Evolutionary conservation across 1,284 basidiomycete genomes (phyloP).

Genomic region (Microbotryum lychnidis-dioicae): DNA sequence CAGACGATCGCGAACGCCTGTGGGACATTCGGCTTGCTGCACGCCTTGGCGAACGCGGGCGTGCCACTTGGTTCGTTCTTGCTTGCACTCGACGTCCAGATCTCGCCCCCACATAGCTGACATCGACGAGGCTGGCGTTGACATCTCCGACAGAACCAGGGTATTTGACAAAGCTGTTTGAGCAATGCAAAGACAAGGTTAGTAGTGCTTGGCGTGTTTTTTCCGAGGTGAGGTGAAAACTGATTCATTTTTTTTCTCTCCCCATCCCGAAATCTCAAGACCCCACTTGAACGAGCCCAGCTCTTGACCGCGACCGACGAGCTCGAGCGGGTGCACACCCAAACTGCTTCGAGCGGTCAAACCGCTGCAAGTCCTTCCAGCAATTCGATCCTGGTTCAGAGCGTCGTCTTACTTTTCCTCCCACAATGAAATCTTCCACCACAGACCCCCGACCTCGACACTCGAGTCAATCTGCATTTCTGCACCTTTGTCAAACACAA

Average conservation of each 20-base stretch:
- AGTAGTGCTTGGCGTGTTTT: not conserved
- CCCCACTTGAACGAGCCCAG: constrained; percentile 62
- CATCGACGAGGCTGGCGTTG: not conserved
- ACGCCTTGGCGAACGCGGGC: constrained; percentile 64
- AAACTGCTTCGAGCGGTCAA: constrained; percentile 62
- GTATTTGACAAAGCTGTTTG: constrained; percentile 21
- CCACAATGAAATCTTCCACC: not conserved
- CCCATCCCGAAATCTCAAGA: constrained; percentile 47
- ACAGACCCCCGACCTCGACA: constrained; percentile 41
- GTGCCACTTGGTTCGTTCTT: constrained; percentile 16
- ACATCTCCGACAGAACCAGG: constrained; percentile 14
- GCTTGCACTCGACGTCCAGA: not conserved
- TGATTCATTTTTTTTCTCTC: constrained; percentile 31
- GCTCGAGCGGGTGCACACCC: constrained; percentile 61
- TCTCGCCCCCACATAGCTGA: not conserved
- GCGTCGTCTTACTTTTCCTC: not conserved
- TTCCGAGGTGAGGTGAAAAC: constrained; percentile 3
- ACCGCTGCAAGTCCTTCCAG: constrained; percentile 41
- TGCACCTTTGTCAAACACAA: constrained; percentile 63
- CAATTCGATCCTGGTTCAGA: too few relatives aligned
- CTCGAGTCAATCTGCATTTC: constrained; percentile 69
- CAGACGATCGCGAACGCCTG: constrained; percentile 67
- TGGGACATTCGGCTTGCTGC: constrained; percentile 78
- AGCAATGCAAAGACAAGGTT: constrained; percentile 21
- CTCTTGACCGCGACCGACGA: constrained; percentile 64